Evolutionary conservation across 2,329 filamentous ascomycete genomes (phyloP).

Genomic region (Xylaria arbuscula): DNA sequence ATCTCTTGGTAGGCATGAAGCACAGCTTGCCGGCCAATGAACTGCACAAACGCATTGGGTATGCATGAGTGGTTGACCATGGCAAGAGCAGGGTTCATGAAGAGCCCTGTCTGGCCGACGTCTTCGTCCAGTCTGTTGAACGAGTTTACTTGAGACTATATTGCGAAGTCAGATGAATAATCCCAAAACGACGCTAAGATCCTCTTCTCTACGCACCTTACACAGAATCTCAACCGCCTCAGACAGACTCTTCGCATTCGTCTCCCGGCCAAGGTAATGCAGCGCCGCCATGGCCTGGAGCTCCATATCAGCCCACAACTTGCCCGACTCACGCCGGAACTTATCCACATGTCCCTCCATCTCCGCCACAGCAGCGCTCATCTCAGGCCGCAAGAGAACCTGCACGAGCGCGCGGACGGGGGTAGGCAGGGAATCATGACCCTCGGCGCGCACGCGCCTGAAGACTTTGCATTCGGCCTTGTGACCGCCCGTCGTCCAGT

Average conservation of each 20-base stretch:
- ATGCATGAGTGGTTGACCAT: constrained; percentile 73
- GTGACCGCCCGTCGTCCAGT: constrained; percentile 64
- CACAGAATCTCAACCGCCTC: constrained; percentile 62
- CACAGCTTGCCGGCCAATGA: constrained; percentile 62
- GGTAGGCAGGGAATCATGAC: constrained; percentile 60
- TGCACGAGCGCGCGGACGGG: constrained; percentile 66
- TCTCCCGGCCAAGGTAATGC: constrained; percentile 57
- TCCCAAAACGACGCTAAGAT: neutral
- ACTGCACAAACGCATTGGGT: constrained; percentile 69
- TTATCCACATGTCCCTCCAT: constrained; percentile 61
- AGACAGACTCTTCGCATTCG: constrained; percentile 51
- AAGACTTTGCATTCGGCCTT: constrained; percentile 64
- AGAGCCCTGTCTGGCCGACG: constrained; percentile 64
- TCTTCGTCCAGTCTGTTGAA: constrained; percentile 68
- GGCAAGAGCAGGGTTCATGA: constrained; percentile 65
- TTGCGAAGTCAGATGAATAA: constrained; percentile 10
- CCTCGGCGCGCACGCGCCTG: constrained; percentile 54
- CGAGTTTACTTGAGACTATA: constrained; percentile 69
- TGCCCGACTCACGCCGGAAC: constrained; percentile 50
- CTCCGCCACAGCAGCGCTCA: constrained; percentile 50
- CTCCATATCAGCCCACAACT: constrained; percentile 59
- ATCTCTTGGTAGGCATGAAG: constrained; percentile 64
- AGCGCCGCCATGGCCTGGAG: constrained; percentile 63
- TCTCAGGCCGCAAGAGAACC: constrained; percentile 56
- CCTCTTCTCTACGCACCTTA: constrained; percentile 56